Evolutionary conservation across 2,329 filamentous ascomycete species (phyloP).

Genomic region (Hymenoscyphus repandus): DNA sequence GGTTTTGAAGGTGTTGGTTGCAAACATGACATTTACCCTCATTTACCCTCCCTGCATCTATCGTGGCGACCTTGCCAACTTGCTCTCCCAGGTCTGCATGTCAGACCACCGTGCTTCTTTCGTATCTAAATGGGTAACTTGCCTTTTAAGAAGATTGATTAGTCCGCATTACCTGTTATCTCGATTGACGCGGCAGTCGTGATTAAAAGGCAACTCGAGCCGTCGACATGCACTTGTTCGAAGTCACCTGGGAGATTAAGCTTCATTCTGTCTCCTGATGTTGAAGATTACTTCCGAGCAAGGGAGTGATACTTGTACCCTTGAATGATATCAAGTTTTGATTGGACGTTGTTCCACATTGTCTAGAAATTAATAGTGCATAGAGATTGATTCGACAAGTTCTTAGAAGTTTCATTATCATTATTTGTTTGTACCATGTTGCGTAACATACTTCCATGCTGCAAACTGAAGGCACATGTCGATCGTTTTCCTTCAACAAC

Average conservation of each 20-base stretch:
- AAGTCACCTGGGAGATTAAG: background rate
- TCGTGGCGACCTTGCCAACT: constrained; percentile 1
- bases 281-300: too few species aligned
- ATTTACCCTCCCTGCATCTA: background rate
- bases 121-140: background rate
- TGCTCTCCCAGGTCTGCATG: background rate
- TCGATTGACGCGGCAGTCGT: background rate
- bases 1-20: background rate
- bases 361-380: too few species aligned
- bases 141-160: background rate
- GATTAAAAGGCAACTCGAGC: constrained; percentile 4
- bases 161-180: background rate
- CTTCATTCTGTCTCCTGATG: too few species aligned
- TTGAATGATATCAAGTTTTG: too few species aligned
- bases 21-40: background rate
- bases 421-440: background rate
- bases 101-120: background rate
- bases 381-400: too few species aligned
- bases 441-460: background rate
- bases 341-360: too few species aligned
- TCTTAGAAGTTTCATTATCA: background rate
- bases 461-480: background rate
- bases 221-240: background rate
- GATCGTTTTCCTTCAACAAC: background rate
- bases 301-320: too few species aligned